Evolutionary conservation across 140 eudicot species (phyloP).

Genomic region (Erigeron philadelphicus): DNA sequence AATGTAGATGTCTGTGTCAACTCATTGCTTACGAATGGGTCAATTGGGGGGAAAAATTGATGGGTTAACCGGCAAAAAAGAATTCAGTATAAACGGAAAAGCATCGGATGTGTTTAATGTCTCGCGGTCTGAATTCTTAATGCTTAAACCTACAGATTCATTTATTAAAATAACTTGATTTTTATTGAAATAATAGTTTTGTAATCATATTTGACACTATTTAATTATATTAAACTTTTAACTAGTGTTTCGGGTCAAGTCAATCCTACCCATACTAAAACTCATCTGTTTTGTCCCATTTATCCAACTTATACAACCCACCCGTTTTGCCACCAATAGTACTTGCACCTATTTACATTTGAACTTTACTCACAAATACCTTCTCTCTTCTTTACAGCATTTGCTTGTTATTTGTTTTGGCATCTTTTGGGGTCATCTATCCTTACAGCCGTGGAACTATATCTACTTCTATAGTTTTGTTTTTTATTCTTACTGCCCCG

Average conservation of each 20-base stretch:
- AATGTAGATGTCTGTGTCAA: too few relatives aligned
- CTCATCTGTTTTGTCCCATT: neutral
- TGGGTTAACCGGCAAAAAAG: too few relatives aligned
- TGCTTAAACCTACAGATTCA: neutral
- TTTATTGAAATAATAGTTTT: neutral
- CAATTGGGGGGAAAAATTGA: too few relatives aligned
- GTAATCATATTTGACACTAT: neutral
- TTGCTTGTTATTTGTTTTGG: slow-evolving; percentile 46
- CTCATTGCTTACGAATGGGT: too few relatives aligned
- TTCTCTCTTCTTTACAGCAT: slow-evolving; percentile 41
- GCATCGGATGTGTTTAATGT: too few relatives aligned
- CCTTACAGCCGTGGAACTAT: slow-evolving; percentile 67
- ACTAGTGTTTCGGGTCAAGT: neutral
- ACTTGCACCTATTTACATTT: neutral
- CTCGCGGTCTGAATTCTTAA: too few relatives aligned
- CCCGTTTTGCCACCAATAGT: neutral
- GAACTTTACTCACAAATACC: neutral
- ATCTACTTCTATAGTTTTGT: slow-evolving; percentile 47
- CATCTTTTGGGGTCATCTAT: slow-evolving; percentile 51
- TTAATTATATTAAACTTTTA: neutral
- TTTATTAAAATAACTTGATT: neutral
- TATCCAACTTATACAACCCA: neutral
- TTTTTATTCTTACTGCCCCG: slow-evolving; percentile 55
- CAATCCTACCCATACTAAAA: neutral
- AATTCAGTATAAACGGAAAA: too few relatives aligned